Evolutionary conservation across 2,329 filamentous ascomycete genomes (phyloP).

Genomic region (Sporothrix euskadiensis): DNA sequence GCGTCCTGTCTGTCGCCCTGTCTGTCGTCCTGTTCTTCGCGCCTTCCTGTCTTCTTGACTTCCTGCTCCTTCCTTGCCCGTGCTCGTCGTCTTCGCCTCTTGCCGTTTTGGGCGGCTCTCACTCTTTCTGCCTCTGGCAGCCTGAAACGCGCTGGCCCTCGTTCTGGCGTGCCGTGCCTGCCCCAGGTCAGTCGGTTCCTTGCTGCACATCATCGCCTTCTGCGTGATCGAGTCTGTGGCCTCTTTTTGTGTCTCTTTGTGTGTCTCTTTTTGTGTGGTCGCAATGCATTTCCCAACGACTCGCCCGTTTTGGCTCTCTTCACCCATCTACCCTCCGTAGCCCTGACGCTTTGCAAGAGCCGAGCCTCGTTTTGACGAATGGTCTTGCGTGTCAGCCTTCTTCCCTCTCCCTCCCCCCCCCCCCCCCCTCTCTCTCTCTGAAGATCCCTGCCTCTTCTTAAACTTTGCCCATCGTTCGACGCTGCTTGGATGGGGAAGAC

Average conservation of each 20-base stretch:
- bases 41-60: neutral
- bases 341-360: neutral
- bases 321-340: neutral
- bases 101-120: neutral
- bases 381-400: slow-evolving; percentile 14
- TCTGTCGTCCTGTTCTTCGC: slow-evolving; percentile 1
- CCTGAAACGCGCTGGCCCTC: slow-evolving; percentile 23
- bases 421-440: neutral
- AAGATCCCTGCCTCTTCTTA: neutral
- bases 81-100: neutral
- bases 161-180: slow-evolving; percentile 13
- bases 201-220: slow-evolving; percentile 12
- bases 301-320: neutral
- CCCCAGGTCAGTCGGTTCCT: neutral
- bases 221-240: neutral
- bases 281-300: neutral
- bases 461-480: slow-evolving; percentile 1
- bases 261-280: neutral
- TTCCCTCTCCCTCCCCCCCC: neutral
- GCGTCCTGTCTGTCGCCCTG: slow-evolving; percentile 18
- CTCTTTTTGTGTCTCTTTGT: neutral
- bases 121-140: neutral
- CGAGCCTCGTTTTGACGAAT: slow-evolving; percentile 13
- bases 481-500: slow-evolving; percentile 4
- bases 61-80: neutral